Evolutionary conservation across 192 early-diverging fungal species (phyloP).

Genomic region (Coemansia sp.): DNA sequence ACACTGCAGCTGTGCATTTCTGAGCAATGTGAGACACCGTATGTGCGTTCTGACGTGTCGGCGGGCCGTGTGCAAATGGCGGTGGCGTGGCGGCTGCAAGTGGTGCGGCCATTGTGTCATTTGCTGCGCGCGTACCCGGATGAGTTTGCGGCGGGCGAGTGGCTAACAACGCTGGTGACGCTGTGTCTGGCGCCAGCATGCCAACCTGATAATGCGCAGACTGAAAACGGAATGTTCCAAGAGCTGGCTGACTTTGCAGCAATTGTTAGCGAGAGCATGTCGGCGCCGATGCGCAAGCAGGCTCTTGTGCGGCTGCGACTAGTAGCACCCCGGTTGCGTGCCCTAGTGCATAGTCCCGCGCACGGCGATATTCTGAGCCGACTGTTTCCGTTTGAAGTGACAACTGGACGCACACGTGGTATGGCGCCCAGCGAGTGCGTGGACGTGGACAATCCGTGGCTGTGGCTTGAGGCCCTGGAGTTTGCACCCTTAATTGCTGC

Average conservation of each 20-base stretch:
- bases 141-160: slow-evolving; percentile 41
- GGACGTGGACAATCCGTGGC: slow-evolving; percentile 41
- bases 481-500: slow-evolving; percentile 31
- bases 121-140: slow-evolving; percentile 45
- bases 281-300: slow-evolving; percentile 39
- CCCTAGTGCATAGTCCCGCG: background rate
- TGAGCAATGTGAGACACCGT: background rate
- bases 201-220: slow-evolving; percentile 5
- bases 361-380: slow-evolving; percentile 26
- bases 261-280: slow-evolving; percentile 38
- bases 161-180: slow-evolving; percentile 45
- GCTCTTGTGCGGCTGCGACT: slow-evolving; percentile 23
- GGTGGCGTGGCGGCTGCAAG: slow-evolving; percentile 32
- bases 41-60: background rate
- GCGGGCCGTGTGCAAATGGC: slow-evolving; percentile 14
- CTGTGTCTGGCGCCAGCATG: slow-evolving; percentile 29
- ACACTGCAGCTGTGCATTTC: slow-evolving; percentile 13
- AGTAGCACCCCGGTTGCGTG: slow-evolving; percentile 24
- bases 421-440: slow-evolving; percentile 5
- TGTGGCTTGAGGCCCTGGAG: slow-evolving; percentile 44
- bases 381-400: slow-evolving; percentile 43
- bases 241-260: slow-evolving; percentile 42
- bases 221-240: slow-evolving; percentile 8
- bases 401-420: slow-evolving; percentile 23
- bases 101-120: slow-evolving; percentile 27